These are phyloP conservation scores for Cordyceps sp. DNA, from an alignment of 2,329 filamentous ascomycete genomes.

Conservation along the genomic window DNA sequence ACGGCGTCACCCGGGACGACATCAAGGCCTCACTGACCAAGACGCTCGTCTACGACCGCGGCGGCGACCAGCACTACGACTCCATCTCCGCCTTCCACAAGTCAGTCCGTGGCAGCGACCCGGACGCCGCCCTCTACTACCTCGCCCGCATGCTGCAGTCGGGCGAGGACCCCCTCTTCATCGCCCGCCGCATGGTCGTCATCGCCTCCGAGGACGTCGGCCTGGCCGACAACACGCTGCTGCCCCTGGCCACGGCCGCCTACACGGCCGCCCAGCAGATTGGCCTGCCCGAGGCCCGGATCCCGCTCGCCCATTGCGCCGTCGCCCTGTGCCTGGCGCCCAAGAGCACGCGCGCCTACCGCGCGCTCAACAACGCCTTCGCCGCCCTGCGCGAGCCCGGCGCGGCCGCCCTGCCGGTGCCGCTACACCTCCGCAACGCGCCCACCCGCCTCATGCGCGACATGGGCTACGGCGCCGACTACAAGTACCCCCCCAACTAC, in stretches of 20 bases:
- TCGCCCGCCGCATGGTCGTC: conserved; percentile 84
- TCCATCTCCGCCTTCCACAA: conserved; percentile 97
- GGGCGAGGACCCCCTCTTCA: conserved; percentile 83
- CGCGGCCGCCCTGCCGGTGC: conserved; percentile 64
- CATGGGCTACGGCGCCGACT: conserved; percentile 74
- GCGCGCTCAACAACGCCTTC: conserved; percentile 66
- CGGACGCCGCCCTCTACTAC: conserved; percentile 87
- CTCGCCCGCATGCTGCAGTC: conserved; percentile 90
- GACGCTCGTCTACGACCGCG: conserved; percentile 86
- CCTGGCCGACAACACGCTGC: conserved; percentile 68
- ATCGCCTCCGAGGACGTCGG: conserved; percentile 92
- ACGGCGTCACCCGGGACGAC: conserved; percentile 51
- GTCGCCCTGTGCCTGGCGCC: conserved; percentile 66
- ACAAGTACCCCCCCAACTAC: conserved; percentile 95
- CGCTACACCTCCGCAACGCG: conserved; percentile 78
- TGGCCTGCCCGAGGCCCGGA: conserved; percentile 86
- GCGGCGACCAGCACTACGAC: conserved; percentile 94
- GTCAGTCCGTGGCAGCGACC: conserved; percentile 70
- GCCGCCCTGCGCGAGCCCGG: conserved; percentile 69
- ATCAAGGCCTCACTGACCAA: conserved; percentile 77
- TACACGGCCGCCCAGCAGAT: conserved; percentile 85
- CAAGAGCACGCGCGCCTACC: conserved; percentile 78
- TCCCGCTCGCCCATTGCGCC: conserved; percentile 75
- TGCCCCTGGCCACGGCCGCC: conserved; percentile 69
- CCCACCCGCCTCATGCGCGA: conserved; percentile 89